A percentile compares a stretch with the other conserved stretches of the same genome.
phyloP scores from a whole-genome alignment of 805 yeast genomes.

The Kluyveromyces lactis region DNA sequence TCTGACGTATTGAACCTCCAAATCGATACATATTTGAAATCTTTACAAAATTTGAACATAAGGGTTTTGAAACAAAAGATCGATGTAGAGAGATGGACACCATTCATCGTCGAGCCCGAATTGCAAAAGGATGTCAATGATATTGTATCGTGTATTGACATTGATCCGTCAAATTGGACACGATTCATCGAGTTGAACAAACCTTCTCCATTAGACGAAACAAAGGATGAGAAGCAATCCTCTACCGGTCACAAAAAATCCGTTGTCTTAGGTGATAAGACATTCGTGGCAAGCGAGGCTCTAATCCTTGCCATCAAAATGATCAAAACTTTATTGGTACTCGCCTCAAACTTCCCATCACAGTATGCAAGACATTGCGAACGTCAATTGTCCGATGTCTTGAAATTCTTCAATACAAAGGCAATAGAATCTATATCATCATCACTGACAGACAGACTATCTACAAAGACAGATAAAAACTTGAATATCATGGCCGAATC shows the following conservation, averaged over 20 bases:
- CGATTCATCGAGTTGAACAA: conserved; percentile 24
- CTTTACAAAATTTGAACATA: conserved; percentile 45
- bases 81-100: conserved; percentile 76
- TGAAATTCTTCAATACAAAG: conserved; percentile 46
- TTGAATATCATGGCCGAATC: conserved; percentile 36
- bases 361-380: conserved; percentile 31
- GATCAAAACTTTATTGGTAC: conserved; percentile 45
- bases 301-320: conserved; percentile 32
- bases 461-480: conserved; percentile 26
- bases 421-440: conserved; percentile 22
- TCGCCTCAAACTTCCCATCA: conserved; percentile 49
- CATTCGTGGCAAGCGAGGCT: conserved; percentile 52
- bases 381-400: conserved; percentile 34
- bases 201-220: conserved; percentile 1
- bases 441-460: conserved; percentile 14
- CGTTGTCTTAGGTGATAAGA: conserved; percentile 42
- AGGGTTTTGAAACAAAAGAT: conserved; percentile 39
- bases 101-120: conserved; percentile 43
- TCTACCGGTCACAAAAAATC: conserved; percentile 31
- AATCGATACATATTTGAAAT: conserved; percentile 46
- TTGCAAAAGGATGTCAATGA: conserved; percentile 45
- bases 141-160: conserved; percentile 38
- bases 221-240: background rate
- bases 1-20: conserved; percentile 63
- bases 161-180: conserved; percentile 45